Evolutionary conservation across 2,329 filamentous ascomycete genomes (phyloP).

Genomic region (Fonsecaea pedrosoi): DNA sequence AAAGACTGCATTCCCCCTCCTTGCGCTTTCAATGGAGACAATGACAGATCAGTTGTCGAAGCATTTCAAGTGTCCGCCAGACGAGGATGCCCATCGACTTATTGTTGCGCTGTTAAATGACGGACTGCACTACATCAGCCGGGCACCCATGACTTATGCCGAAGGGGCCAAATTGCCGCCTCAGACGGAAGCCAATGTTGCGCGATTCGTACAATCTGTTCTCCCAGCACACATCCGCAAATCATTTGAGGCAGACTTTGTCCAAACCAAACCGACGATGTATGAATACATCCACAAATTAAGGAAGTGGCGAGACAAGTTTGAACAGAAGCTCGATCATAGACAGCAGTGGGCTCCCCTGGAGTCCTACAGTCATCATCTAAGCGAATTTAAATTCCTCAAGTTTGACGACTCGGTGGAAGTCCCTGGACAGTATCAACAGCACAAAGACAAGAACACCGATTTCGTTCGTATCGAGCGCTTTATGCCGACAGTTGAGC

Average conservation of each 20-base stretch:
- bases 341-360: conserved; percentile 75
- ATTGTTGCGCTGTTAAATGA: conserved; percentile 98
- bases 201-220: conserved; percentile 93
- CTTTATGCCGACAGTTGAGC: conserved; percentile 92
- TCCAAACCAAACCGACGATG: conserved; percentile 94
- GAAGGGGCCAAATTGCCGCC: conserved; percentile 88
- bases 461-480: conserved; percentile 98
- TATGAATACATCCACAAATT: conserved; percentile 98
- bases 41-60: conserved; percentile 99
- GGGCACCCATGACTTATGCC: conserved; percentile 84
- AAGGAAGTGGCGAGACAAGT: conserved; percentile 93
- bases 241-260: conserved; percentile 97
- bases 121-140: conserved; percentile 87
- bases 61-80: conserved; percentile 97
- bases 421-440: conserved; percentile 93
- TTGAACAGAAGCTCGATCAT: conserved; percentile 95
- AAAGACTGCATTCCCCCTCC: conserved; percentile 94
- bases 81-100: conserved; percentile 95
- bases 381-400: conserved; percentile 95
- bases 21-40: conserved; percentile 97
- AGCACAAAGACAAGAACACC: conserved; percentile 98
- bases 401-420: conserved; percentile 96
- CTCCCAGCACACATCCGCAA: conserved; percentile 92
- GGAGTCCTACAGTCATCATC: conserved; percentile 84
- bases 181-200: conserved; percentile 95